Evolutionary conservation across 2,329 filamentous ascomycete genomes (phyloP).

Genomic region (Chrysoporthe cubensis): DNA sequence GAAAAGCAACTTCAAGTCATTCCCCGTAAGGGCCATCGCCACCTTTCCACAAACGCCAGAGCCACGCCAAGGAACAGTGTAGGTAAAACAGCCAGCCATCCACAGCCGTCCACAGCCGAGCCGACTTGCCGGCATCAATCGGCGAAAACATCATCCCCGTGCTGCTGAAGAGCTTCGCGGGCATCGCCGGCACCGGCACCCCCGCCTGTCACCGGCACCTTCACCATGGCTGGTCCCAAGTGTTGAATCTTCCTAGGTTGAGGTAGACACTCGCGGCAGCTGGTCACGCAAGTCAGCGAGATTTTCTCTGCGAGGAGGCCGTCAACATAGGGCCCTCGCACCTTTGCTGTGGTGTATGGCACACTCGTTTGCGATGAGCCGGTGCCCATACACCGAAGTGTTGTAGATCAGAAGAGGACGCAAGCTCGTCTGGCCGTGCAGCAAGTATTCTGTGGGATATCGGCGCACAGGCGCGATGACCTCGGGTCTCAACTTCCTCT

Average conservation of each 20-base stretch:
- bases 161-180: neutral
- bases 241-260: conserved; percentile 24
- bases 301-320: neutral
- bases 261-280: conserved; percentile 14
- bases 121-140: neutral
- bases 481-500: conserved; percentile 13
- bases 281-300: conserved; percentile 1
- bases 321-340: neutral
- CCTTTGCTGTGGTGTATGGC: conserved; percentile 14
- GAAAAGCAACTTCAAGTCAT: conserved; percentile 13
- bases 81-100: neutral
- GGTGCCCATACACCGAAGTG: conserved; percentile 20
- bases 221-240: conserved; percentile 23
- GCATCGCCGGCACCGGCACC: neutral
- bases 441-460: conserved; percentile 12
- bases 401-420: conserved; percentile 20
- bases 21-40: neutral
- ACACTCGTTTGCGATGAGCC: conserved; percentile 21
- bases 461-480: conserved; percentile 18
- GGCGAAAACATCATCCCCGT: neutral
- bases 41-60: neutral
- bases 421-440: conserved; percentile 18
- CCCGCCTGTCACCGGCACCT: neutral
- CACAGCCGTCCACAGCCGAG: neutral
- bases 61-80: neutral